Base-by-base conservation (phyloP, 441 rosid genomes). In the Brassica balearica region DNA sequence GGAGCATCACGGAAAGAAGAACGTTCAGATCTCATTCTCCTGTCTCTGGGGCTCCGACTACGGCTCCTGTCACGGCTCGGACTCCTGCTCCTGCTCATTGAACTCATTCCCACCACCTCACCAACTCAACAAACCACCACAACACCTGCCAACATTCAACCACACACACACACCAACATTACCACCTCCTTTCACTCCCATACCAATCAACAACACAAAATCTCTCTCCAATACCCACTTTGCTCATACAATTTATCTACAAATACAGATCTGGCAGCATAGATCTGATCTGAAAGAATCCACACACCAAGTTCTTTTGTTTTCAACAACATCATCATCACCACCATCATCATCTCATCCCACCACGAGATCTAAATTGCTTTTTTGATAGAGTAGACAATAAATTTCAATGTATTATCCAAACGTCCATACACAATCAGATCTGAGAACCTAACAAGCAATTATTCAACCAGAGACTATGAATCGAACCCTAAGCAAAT, bases 1-100 rank as follows among this genome's bases (percentile, higher is more conserved):
- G 97, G 97, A 77, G 95, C 94, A 88, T 90, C 87, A 71, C 97
- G 93, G 81, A 89, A 94, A 43, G 98, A 87, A 77, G 84, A 79
- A 48, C 94, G 92, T 36, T 91, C 91, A 65, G 92, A 83, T 64
- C 97, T 94, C 83, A 94, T 90, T 84, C 85, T 94, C 75, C 97
- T 95, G 87, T 86, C 93, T 86, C 88, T 78, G 5, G 96, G 98
- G 76, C 97, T 92, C 82, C 95, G 81, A 87, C 93, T 89, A 74
- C 96, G 81, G 85, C 87, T 86, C 9, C 83, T 48, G 25, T 63
- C 72, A 3, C 77, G 73, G 36, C 90, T 89, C 2, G 29, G 59
- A 36, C 82, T 80, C 23, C 75, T 9, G 36, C 91, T 90, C 8
- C 83, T 72, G 78, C 81, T 81, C 81, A 90, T 82, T 70, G 94